A percentile compares a stretch with the other conserved stretches of the same genome.
Evolutionary conservation across 1,284 basidiomycete genomes (phyloP).

Genomic region (Sphaerobolus stellatus): DNA sequence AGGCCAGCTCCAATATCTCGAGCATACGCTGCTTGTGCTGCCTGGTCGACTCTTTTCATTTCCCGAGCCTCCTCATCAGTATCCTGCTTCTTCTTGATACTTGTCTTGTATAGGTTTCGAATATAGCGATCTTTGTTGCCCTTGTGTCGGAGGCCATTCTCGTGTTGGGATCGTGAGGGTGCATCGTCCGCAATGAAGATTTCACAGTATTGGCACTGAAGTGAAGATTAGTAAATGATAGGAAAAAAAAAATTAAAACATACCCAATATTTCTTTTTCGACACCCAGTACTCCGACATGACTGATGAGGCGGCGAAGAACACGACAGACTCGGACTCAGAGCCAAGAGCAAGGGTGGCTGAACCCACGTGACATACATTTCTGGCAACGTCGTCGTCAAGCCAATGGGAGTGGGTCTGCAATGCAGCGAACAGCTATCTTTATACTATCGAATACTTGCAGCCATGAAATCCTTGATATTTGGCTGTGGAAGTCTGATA

Average conservation of each 20-base stretch:
- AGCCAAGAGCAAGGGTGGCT: no score
- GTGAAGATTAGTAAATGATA: not conserved
- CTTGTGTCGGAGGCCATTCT: constrained; percentile 91
- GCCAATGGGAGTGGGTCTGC: no score
- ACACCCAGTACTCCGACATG: constrained; percentile 88
- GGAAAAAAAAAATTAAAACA: not conserved
- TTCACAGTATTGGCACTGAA: constrained; percentile 79
- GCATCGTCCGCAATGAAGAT: constrained; percentile 92
- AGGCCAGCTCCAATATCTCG: constrained; percentile 68
- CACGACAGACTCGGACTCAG: no score
- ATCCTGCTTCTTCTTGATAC: constrained; percentile 86
- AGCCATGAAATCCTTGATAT: no score
- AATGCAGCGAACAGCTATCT: no score
- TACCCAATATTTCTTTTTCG: constrained; percentile 72
- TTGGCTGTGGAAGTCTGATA: no score
- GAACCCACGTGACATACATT: no score
- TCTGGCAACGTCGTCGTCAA: no score
- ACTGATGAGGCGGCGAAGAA: no score
- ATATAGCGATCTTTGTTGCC: constrained; percentile 93
- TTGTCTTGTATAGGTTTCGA: constrained; percentile 88
- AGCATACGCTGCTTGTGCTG: constrained; percentile 72
- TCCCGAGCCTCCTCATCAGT: constrained; percentile 83
- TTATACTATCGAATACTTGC: no score
- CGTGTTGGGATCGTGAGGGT: constrained; percentile 90
- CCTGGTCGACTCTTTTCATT: constrained; percentile 84